A percentile compares a stretch with the other conserved stretches of the same genome.
Evolutionary conservation across 805 yeast species (phyloP).

Genomic region (Teunomyces pallodes): DNA sequence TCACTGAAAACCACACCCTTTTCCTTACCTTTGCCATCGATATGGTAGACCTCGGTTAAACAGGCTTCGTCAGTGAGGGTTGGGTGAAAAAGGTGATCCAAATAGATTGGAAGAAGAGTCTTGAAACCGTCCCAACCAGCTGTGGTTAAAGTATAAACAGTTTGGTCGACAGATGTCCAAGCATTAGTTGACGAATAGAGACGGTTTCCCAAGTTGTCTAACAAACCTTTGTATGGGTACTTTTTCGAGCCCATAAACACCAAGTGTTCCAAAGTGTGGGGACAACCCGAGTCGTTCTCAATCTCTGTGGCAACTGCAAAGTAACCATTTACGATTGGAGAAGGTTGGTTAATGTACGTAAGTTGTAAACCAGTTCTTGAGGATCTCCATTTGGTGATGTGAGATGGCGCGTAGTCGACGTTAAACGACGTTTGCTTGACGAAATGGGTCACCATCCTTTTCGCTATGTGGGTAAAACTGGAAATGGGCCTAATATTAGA

Average conservation of each 20-base stretch:
- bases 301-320: conserved; percentile 96
- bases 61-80: conserved; percentile 89
- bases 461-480: neutral
- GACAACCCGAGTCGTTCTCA: conserved; percentile 82
- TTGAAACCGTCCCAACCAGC: conserved; percentile 98
- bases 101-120: conserved; percentile 77
- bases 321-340: conserved; percentile 90
- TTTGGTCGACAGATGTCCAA: conserved; percentile 95
- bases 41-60: conserved; percentile 89
- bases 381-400: conserved; percentile 74
- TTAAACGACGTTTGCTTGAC: conserved; percentile 45
- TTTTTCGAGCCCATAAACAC: conserved; percentile 90
- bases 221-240: conserved; percentile 86
- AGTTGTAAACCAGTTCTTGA: conserved; percentile 78
- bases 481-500: neutral
- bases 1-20: conserved; percentile 97
- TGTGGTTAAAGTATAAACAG: conserved; percentile 84
- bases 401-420: conserved; percentile 73
- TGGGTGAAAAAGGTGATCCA: conserved; percentile 84
- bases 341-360: conserved; percentile 70
- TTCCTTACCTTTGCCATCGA: conserved; percentile 87
- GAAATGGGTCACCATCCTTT: conserved; percentile 3
- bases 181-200: conserved; percentile 90
- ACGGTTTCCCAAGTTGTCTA: conserved; percentile 82
- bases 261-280: conserved; percentile 93